Conservation (phyloP, 1,284 basidiomycete species). For the Mycosarcoma mackinlayi region DNA sequence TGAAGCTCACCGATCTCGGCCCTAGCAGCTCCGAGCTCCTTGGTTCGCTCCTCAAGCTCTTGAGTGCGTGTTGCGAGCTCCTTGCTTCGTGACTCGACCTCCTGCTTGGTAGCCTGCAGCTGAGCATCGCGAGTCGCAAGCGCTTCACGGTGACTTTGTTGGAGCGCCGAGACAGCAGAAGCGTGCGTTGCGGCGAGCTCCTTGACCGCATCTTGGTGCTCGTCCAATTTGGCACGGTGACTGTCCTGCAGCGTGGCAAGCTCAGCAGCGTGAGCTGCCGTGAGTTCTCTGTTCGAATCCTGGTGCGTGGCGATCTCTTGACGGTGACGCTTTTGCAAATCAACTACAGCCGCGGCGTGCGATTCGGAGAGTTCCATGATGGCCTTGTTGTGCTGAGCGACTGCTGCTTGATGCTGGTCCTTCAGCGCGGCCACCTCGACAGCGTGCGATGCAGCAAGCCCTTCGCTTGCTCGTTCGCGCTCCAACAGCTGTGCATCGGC, state of each 20-base stretch:
- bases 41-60: constrained; percentile 17
- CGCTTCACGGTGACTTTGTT: constrained; percentile 24
- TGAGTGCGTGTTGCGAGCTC: constrained; percentile 4
- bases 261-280: constrained; percentile 15
- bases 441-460: constrained; percentile 12
- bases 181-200: constrained; percentile 21
- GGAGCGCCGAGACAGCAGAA: constrained; percentile 21
- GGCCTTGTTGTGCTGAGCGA: constrained; percentile 15
- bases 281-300: constrained; percentile 11
- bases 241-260: constrained; percentile 15
- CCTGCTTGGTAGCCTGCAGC: constrained; percentile 10
- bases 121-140: constrained; percentile 21
- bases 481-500: constrained; percentile 29
- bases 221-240: constrained; percentile 17
- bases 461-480: constrained; percentile 14
- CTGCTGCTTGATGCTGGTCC: constrained; percentile 4
- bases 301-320: constrained; percentile 12
- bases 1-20: constrained; percentile 42
- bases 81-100: constrained; percentile 16
- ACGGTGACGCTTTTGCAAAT: constrained; percentile 14
- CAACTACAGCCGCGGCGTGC: constrained; percentile 15
- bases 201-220: constrained; percentile 20
- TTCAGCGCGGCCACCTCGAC: constrained; percentile 16
- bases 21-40: constrained; percentile 28
- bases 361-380: constrained; percentile 8